phyloP scores from a whole-genome alignment of 805 yeast species.

The Lipomyces lipofer region DNA sequence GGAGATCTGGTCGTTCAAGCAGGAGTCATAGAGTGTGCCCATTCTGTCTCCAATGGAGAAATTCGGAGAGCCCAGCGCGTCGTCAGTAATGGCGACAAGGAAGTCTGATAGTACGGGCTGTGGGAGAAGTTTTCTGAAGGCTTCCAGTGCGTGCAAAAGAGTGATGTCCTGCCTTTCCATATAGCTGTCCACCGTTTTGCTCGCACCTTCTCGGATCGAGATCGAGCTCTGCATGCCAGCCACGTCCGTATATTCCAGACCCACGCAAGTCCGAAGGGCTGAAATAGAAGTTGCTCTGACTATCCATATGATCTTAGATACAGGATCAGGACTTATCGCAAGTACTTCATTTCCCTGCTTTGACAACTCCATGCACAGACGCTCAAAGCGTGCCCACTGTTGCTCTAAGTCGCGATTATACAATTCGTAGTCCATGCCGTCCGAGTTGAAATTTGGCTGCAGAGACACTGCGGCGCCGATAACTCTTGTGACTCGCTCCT shows the following conservation, averaged over 20 bases:
- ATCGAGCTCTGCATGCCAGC: conserved; percentile 30
- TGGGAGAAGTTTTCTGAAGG: conserved; percentile 47
- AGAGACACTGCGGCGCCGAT: conserved; percentile 40
- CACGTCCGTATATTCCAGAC: conserved; percentile 38
- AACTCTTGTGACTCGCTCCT: conserved; percentile 40
- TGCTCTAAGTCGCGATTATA: conserved; percentile 45
- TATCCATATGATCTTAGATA: conserved; percentile 38
- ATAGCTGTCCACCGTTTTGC: neutral
- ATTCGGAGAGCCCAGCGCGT: conserved; percentile 31
- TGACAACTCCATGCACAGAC: conserved; percentile 70
- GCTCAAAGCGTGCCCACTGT: conserved; percentile 69
- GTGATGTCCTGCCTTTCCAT: conserved; percentile 15
- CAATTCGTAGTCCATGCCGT: conserved; percentile 38
- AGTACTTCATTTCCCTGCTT: conserved; percentile 63
- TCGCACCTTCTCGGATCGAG: neutral
- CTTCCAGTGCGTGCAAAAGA: conserved; percentile 41
- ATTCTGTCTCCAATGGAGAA: conserved; percentile 29
- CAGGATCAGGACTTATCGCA: conserved; percentile 47
- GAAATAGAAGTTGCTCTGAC: conserved; percentile 44
- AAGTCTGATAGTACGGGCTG: conserved; percentile 41
- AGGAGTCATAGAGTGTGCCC: conserved; percentile 20
- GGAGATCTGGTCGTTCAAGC: conserved; percentile 23
- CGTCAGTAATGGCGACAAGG: conserved; percentile 43
- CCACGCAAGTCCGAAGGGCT: conserved; percentile 40
- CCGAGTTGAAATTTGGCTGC: conserved; percentile 7